Base-by-base conservation (phyloP, 208 protist species). In the Leishmania braziliensis region DNA sequence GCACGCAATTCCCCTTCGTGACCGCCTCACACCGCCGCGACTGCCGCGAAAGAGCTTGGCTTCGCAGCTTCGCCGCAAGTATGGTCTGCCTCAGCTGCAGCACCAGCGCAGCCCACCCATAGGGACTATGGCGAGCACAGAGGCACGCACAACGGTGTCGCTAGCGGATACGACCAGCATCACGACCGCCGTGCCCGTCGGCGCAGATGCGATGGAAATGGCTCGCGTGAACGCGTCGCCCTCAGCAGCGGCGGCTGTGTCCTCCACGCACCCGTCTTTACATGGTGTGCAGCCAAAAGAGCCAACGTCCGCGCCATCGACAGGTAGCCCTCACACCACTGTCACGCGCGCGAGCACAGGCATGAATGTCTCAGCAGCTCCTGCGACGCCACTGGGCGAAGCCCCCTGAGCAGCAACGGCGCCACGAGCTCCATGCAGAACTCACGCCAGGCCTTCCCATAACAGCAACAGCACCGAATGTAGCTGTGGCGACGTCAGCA, bases 51-150 rank as follows among this genome's bases (percentile, higher is more conserved):
- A 79, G n/a, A 82, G 82, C 33, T n/a, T 85, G 2, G 82, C 72
- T 0, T 56, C 82, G 63, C 77, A 82, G 53, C 36, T 85, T 63
- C 82, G 82, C 9, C 82, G 77, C 26, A 85, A 85, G 72, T 82
- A 85, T 46, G 63, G 73, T 29, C 62, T 85, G 3, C 77, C 58
- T 18, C 75, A 72, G 51, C 75, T 70, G 23, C 29, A 43, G 23
- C 72, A 29, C 10, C 51, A 71, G 26, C 23, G n/a, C n/a, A 18
- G 46, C 48, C 8, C 65, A 48, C 20, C 65, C 58, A 20, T 29
- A 63, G 26, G 0, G 58, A 63, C 26, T 12, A 63, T 63, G 58
- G 58, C 58, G 58, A 63, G 58, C 26, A 5, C 29, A 75, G 1
- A 23, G 54, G 0, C 1, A 58, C 4, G 18, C 8, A 18, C 66